Evolutionary conservation across 176 grass and related monocot genomes (phyloP), one percentile per base, ranked within the genome.

Genomic region (Phoenix dactylifera): DNA sequence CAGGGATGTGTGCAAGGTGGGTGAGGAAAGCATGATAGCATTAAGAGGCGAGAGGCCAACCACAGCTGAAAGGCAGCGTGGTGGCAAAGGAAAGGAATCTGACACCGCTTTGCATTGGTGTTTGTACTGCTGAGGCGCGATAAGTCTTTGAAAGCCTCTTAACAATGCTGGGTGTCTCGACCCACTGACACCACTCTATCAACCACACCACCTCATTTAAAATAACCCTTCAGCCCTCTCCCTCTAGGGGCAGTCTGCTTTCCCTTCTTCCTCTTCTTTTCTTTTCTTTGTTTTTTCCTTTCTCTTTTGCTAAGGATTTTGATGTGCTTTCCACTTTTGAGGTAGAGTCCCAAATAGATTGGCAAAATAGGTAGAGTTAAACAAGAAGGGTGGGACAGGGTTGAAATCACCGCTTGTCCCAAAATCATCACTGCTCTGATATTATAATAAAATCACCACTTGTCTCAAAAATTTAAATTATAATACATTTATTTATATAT

Each of bases 1-100:
- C 23, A 1, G 54, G 54, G 54, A 23, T 23, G 54, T 22, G 54
- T 55, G 54, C 54, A 22, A 22, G 54, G 54, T 55, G 54, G 54
- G 26, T 62, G 57, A 62, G 15, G 32, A 51, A 44, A 62, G 39
- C 30, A 50, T 18, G 24, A 53, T 22, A 54, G 28, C 55, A 53
- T 52, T 61, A 50, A 62, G 59, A 60, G 57, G 35, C 62, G 56
- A 60, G 57, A 72, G 25, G 69, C 26, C 69, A 72, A 39, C 26
- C 69, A 62, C 32, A 22, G 22, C 32, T 72, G 51, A 19, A 26
- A 32, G 59, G 60, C 71, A 74, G 32, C 59, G 32, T 54, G 50
- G 59, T 52, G 49, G 59, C 49, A 7, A 73, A 73, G 70, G 59
- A 73, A 73, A 73, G 49, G 58, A 63, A 73, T 73, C 59, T 64